Base-by-base conservation (phyloP, 768 basidiomycete species). In the Tricholoma bakamatsutake region DNA sequence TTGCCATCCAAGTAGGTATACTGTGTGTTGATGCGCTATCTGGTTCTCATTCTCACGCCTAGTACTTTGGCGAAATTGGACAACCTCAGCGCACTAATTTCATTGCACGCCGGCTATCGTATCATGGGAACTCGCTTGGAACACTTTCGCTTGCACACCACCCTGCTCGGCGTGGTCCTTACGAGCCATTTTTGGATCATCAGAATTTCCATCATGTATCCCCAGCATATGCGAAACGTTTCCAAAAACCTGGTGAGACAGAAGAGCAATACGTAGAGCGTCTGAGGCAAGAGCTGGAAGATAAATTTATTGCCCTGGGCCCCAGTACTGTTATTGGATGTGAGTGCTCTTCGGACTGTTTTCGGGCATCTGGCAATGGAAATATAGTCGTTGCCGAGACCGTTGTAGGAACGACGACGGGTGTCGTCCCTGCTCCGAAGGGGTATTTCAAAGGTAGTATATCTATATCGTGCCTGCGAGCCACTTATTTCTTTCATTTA, bases 381-480 rank as follows among this genome's bases (percentile, higher is more conserved):
- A 17, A 13, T 30, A 5, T 59, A 92, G 90, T 93, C 61, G 85
- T 83, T 13, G 90, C 89, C 3, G 89, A 91, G 65, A 91, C 91
- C 18, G 92, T 95, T 5, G 88, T 91, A 5, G 93, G 93, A 17
- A 93, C 91, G 0, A 86, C 89, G 0, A 85, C 86, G 2, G 93
- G 92, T 27, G 85, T 80, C 33, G 76, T 92, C 0, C 68, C 84
- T 34, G 83, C 90, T 5, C 90, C 91, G 0, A 87, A 85, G 60
- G 92, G 92, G 2, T 94, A 94, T 67, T 88, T 94, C 64, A 81
- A 81, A 70, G 76, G 74, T 71, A 48, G 10, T 45, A 24, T 21
- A 10, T 24, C 4, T 45, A 24, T 21, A 10, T 24, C 4, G 18
- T 13, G 42, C n/a, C 30, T 51, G 6, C 27, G 4, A 13, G 46